Conservation (phyloP, 2,329 filamentous ascomycete species). For the Fusarium kyushuense region DNA sequence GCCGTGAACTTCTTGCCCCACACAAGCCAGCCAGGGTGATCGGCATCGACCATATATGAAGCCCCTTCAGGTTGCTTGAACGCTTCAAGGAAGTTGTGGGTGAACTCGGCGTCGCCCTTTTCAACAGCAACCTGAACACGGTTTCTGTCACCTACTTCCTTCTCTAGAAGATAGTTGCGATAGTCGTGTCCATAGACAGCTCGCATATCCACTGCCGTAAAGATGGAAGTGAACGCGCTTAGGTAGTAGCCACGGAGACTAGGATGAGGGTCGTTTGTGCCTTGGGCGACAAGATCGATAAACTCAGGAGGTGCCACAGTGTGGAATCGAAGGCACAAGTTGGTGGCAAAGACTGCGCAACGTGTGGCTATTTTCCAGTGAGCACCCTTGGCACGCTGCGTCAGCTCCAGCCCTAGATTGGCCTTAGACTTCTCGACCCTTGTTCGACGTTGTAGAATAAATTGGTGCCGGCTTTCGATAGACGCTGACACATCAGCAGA, state of each 20-base stretch:
- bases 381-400: conserved; percentile 78
- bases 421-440: conserved; percentile 88
- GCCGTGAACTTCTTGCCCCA: conserved; percentile 92
- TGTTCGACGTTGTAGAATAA: conserved; percentile 79
- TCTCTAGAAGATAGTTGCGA: conserved; percentile 84
- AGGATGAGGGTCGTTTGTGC: conserved; percentile 91
- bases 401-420: conserved; percentile 82
- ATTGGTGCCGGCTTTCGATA: conserved; percentile 72
- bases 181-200: conserved; percentile 89
- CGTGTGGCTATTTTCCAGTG: conserved; percentile 97
- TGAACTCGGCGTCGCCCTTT: conserved; percentile 82
- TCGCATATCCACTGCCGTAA: conserved; percentile 88
- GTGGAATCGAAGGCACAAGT: conserved; percentile 91
- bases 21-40: conserved; percentile 95
- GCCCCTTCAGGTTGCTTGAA: conserved; percentile 77
- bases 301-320: conserved; percentile 84
- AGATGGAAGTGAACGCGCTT: conserved; percentile 79
- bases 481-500: conserved; percentile 69
- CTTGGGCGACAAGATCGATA: conserved; percentile 83
- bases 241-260: conserved; percentile 84
- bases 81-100: conserved; percentile 78
- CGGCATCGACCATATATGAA: conserved; percentile 90
- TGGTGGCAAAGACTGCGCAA: conserved; percentile 90
- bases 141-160: conserved; percentile 77
- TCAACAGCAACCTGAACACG: conserved; percentile 80